Percentiles rank a stretch among this genome's conserved stretches.
Conservation (phyloP, 352 stramenopile species). For the Phytophthora tubulina region DNA sequence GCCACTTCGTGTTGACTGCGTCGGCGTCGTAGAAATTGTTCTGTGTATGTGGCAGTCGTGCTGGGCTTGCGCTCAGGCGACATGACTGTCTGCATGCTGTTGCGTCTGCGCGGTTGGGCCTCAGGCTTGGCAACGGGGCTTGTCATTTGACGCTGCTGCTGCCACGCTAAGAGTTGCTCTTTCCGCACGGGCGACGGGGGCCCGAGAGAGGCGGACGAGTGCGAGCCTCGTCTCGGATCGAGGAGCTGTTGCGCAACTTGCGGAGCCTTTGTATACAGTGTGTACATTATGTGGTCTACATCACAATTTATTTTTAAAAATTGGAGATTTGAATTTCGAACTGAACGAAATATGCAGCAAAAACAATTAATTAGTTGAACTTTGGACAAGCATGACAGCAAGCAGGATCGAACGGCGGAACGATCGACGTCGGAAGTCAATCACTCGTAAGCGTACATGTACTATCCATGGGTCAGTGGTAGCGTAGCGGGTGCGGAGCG, state of each 20-base stretch:
- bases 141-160: conserved; percentile 15
- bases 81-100: neutral
- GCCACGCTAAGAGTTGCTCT: conserved; percentile 41
- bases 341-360: neutral
- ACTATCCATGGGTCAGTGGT: conserved; percentile 6
- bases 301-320: conserved; percentile 7
- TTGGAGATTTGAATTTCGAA: neutral
- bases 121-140: conserved; percentile 17
- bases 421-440: conserved; percentile 13
- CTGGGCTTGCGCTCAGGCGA: conserved; percentile 5
- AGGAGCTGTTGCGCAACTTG: neutral
- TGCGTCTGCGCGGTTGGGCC: conserved; percentile 18
- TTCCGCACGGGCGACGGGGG: conserved; percentile 39
- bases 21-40: conserved; percentile 18
- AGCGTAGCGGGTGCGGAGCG: neutral
- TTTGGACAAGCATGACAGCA: neutral
- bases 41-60: conserved; percentile 25
- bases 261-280: neutral
- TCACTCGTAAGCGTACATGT: neutral
- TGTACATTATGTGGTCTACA: neutral
- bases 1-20: conserved; percentile 9
- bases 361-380: neutral
- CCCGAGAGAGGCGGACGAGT: conserved; percentile 18
- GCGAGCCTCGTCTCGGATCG: conserved; percentile 29
- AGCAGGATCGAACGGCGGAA: conserved; percentile 9